phyloP scores from a whole-genome alignment of 2,329 filamentous ascomycete species.

The Aspergillus luchuensis region DNA sequence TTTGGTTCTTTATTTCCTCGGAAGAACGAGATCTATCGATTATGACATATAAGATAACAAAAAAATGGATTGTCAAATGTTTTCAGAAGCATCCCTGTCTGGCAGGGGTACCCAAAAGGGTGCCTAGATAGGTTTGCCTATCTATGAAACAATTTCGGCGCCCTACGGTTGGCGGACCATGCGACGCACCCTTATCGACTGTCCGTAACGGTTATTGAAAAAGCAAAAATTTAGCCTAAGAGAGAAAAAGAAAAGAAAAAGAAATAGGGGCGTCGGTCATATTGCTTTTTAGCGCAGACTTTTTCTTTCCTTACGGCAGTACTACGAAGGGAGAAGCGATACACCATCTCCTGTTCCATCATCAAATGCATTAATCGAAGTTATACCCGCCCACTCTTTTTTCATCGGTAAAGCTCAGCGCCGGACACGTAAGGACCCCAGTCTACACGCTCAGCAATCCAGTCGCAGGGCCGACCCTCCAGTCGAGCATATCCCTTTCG shows the following conservation, averaged over 20 bases:
- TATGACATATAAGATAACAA: background rate
- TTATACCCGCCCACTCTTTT: background rate
- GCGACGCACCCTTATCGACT: background rate
- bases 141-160: background rate
- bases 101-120: background rate
- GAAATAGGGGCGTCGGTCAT: background rate
- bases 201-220: background rate
- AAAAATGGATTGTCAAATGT: background rate
- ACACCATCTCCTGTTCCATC: background rate
- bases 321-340: background rate
- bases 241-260: too few species aligned
- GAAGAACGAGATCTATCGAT: background rate
- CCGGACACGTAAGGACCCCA: constrained; percentile 3
- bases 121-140: background rate
- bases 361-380: background rate
- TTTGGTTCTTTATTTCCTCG: background rate
- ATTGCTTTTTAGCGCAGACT: background rate
- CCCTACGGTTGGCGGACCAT: background rate
- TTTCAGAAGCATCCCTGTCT: background rate
- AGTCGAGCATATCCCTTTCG: background rate
- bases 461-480: background rate
- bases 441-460: background rate
- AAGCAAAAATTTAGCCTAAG: background rate
- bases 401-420: background rate
- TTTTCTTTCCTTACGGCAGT: background rate